A percentile compares a stretch with the other conserved stretches of the same genome.
These are phyloP conservation scores for Aspergillus bombycis DNA, from an alignment of 2,329 filamentous ascomycete species.

Conservation along the genomic window DNA sequence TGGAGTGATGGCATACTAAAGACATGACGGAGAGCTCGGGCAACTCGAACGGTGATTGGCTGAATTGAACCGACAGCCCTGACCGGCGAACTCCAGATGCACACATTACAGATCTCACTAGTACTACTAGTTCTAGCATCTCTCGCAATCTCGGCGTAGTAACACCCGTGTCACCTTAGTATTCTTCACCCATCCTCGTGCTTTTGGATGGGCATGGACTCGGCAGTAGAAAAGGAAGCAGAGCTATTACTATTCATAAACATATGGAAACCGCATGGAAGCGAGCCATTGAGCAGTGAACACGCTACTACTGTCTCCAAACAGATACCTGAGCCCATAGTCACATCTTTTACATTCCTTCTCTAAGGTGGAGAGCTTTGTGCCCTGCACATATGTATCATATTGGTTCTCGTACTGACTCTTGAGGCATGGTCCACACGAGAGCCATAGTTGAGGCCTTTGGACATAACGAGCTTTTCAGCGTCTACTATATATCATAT, in stretches of 20 bases:
- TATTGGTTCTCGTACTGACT: not conserved
- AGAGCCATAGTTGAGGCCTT: not conserved
- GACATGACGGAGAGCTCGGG: not conserved
- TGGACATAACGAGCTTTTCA: not conserved
- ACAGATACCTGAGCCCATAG: too few species aligned
- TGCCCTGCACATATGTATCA: not conserved
- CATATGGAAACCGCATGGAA: too few species aligned
- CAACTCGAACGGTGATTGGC: not conserved
- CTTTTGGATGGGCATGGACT: too few species aligned
- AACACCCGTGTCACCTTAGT: too few species aligned
- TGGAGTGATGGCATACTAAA: not conserved
- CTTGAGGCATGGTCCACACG: not conserved
- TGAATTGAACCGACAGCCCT: not conserved
- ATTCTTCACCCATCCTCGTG: too few species aligned
- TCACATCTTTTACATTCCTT: too few species aligned
- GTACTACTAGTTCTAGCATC: too few species aligned
- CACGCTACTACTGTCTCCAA: too few species aligned
- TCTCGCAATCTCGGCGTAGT: not conserved
- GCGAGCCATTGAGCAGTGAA: too few species aligned
- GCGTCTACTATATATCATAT: not conserved
- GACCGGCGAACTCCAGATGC: not conserved
- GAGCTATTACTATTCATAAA: too few species aligned
- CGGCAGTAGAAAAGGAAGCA: too few species aligned
- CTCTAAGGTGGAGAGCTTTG: not conserved
- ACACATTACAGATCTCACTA: not conserved